phyloP scores from a whole-genome alignment of 495 filamentous ascomycete species.

The Neurospora intermedia region DNA sequence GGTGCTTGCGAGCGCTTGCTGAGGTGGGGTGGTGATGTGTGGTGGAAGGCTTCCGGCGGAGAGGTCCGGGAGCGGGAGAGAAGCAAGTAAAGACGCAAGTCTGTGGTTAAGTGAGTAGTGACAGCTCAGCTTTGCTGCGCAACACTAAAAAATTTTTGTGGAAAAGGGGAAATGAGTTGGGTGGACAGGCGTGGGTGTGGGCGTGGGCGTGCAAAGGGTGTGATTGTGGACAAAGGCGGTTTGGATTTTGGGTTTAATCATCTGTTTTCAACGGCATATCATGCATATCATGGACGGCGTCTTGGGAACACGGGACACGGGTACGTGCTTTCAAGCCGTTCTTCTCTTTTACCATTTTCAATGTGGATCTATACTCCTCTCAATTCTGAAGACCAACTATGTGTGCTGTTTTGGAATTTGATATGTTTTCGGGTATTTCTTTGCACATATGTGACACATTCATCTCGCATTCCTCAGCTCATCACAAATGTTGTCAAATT shows the following conservation, averaged over 20 bases:
- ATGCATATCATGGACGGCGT: neutral
- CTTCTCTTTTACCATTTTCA: neutral
- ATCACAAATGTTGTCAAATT: no score
- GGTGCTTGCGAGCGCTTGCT: conserved; percentile 73
- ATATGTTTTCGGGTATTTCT: neutral
- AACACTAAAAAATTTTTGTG: neutral
- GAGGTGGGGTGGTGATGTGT: conserved; percentile 87
- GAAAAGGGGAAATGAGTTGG: neutral
- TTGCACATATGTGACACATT: neutral
- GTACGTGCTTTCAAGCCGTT: neutral
- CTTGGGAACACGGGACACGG: neutral
- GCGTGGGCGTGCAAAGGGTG: neutral
- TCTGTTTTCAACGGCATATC: neutral
- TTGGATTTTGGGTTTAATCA: neutral
- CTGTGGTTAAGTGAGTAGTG: neutral
- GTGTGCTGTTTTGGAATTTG: neutral
- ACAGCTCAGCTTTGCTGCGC: neutral
- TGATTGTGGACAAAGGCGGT: neutral
- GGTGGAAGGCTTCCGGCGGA: conserved; percentile 82
- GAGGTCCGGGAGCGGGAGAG: conserved; percentile 33
- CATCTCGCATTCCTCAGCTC: neutral
- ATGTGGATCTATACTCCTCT: neutral
- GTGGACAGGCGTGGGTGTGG: neutral
- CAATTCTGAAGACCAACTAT: neutral
- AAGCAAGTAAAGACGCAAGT: neutral